A percentile compares a stretch with the other conserved stretches of the same genome.
Evolutionary conservation across 371 early-diverging fungal genomes (phyloP).

Genomic region (Mortierella sp.): DNA sequence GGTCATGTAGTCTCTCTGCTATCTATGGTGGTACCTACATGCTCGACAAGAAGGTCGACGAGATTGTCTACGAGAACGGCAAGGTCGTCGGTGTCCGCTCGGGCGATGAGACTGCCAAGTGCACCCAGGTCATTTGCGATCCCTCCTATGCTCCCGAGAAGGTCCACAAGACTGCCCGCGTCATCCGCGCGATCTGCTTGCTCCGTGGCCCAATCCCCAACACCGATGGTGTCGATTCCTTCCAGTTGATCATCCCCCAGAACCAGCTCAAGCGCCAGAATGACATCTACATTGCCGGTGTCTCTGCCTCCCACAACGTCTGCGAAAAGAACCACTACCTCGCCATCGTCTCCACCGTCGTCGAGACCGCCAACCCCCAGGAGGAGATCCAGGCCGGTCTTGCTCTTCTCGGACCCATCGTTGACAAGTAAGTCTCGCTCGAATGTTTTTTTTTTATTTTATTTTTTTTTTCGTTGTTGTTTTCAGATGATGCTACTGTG

Average conservation of each 20-base stretch:
- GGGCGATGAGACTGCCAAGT: conserved; percentile 86
- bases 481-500: background rate
- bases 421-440: conserved; percentile 79
- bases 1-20: conserved; percentile 81
- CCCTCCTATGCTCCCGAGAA: conserved; percentile 92
- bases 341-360: conserved; percentile 96
- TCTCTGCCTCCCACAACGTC: conserved; percentile 91
- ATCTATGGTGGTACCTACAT: conserved; percentile 99
- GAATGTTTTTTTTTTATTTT: background rate
- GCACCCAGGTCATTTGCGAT: conserved; percentile 94
- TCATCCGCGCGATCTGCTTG: conserved; percentile 97
- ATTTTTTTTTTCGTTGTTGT: background rate
- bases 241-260: conserved; percentile 97
- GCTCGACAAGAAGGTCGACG: conserved; percentile 94
- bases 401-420: conserved; percentile 90
- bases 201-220: conserved; percentile 94
- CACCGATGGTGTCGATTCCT: conserved; percentile 88
- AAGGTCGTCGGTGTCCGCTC: conserved; percentile 90
- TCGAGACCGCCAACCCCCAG: conserved; percentile 92
- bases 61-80: conserved; percentile 89
- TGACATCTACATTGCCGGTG: conserved; percentile 96
- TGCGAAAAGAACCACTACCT: conserved; percentile 89
- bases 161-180: conserved; percentile 83
- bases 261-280: conserved; percentile 92
- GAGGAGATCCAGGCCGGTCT: conserved; percentile 91